Percentiles rank a stretch among this genome's conserved stretches.
These are phyloP conservation scores for Phytophthora aleatoria DNA, from an alignment of 352 stramenopile species.

Conservation along the genomic window DNA sequence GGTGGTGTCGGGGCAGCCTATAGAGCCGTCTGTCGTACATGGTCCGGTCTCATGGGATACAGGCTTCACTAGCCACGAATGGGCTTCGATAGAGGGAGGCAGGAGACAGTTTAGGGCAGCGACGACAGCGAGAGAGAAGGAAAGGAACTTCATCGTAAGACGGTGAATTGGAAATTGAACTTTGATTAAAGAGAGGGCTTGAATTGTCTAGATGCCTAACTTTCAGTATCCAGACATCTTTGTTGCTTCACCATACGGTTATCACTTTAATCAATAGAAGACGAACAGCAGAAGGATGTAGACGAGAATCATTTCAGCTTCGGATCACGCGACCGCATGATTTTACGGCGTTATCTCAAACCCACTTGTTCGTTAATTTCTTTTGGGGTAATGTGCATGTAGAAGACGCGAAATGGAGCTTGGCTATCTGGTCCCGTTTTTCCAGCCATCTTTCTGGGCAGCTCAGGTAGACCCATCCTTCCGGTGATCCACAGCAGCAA, in stretches of 20 bases:
- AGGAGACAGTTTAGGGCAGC: conserved; percentile 4
- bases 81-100: conserved; percentile 24
- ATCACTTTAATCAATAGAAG: conserved; percentile 19
- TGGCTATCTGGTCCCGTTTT: conserved; percentile 12
- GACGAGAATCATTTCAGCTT: conserved; percentile 3
- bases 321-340: conserved; percentile 10
- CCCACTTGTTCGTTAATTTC: conserved; percentile 16
- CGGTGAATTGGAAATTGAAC: conserved; percentile 21
- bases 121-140: conserved; percentile 1
- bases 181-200: background rate
- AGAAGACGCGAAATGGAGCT: background rate
- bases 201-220: background rate
- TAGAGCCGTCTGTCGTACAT: conserved; percentile 36
- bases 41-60: conserved; percentile 43
- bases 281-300: conserved; percentile 12
- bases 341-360: conserved; percentile 18
- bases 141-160: conserved; percentile 28
- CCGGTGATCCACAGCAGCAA: conserved; percentile 20
- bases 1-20: conserved; percentile 40
- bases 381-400: background rate
- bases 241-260: conserved; percentile 3
- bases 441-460: conserved; percentile 2
- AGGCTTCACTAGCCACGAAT: conserved; percentile 54
- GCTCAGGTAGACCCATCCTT: background rate
- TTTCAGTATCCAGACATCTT: background rate